Base-by-base conservation (phyloP, 2,329 filamentous ascomycete genomes). In the Verticillium albo-atrum region DNA sequence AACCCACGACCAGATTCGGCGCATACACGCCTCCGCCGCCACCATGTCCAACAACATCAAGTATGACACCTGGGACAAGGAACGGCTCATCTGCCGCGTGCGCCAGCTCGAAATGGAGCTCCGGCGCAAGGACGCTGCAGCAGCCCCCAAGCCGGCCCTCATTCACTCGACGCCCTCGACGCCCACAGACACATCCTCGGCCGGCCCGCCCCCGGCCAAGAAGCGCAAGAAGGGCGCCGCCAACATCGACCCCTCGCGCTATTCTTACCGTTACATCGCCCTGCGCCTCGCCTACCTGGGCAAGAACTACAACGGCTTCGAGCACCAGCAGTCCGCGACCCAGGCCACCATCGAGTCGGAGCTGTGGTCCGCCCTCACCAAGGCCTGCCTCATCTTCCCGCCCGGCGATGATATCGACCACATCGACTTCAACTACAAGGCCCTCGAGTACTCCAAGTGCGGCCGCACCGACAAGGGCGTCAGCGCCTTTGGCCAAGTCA, bases 401-500 rank as follows among this genome's bases (percentile, higher is more conserved):
- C 77, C 83, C 60, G 79, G 81, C 65, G 55, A 32, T 17, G 42
- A 57, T 6, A 28, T 28, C 17, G 55, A 42, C 17, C 37, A 42
- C 7, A 79, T 97, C 27, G 89, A 91, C 72, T 97, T 92, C 83
- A 86, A 90, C 34, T 50, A 50, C 42, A 50, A 50, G 42, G 88
- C 88, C 7, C 93, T 87, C 73, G 90, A 96, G 62, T 99, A 98
- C 74, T 92, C 90, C 35, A 99, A 99, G 74, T 97, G 94, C 70
- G 95, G 95, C 2, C 83, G 95, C 63, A 99, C 95, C 20, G 95
- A 99, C 72, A 83, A 87, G 58, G 95, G 95, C 14, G 95, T 99
- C 35, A 97, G 92, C 74, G 93, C 95, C 3, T 99, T 99, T 77
- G 95, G 95, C 0, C 95, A 99, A 77, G 95, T 99, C 60, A 87